Percentiles rank a stretch among this genome's conserved stretches.
These are phyloP conservation scores for Porcisia hertigi DNA, from an alignment of 208 protist species.

Conservation along the genomic window DNA sequence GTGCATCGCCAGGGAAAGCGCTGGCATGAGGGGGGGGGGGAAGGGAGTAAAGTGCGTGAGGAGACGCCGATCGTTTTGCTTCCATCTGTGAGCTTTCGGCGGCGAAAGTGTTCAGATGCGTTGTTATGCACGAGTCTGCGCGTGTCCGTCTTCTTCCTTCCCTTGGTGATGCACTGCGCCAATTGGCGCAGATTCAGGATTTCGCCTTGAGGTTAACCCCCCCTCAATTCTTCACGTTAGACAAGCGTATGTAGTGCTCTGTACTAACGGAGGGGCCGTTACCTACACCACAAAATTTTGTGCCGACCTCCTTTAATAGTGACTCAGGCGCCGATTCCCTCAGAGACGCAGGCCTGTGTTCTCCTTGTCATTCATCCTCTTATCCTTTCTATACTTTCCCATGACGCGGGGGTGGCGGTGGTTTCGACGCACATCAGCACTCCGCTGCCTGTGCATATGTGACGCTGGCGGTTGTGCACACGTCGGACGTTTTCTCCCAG, in stretches of 20 bases:
- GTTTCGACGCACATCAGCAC: neutral
- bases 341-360: neutral
- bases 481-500: neutral
- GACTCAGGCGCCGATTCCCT: neutral
- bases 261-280: neutral
- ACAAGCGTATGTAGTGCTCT: neutral
- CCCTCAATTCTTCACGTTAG: neutral
- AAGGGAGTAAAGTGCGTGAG: no score
- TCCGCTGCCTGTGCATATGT: neutral
- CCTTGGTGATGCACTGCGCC: neutral
- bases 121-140: neutral
- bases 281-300: no score
- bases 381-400: neutral
- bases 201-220: neutral
- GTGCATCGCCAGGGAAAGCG: neutral
- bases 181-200: neutral
- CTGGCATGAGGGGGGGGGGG: neutral
- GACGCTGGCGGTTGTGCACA: neutral
- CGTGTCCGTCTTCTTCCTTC: neutral
- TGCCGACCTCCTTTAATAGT: neutral
- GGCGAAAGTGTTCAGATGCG: neutral
- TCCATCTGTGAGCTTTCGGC: neutral
- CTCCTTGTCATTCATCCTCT: neutral
- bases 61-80: neutral
- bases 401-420: neutral